Conservation (phyloP, 2,329 filamentous ascomycete genomes). For the Stemphylium vesicarium region DNA sequence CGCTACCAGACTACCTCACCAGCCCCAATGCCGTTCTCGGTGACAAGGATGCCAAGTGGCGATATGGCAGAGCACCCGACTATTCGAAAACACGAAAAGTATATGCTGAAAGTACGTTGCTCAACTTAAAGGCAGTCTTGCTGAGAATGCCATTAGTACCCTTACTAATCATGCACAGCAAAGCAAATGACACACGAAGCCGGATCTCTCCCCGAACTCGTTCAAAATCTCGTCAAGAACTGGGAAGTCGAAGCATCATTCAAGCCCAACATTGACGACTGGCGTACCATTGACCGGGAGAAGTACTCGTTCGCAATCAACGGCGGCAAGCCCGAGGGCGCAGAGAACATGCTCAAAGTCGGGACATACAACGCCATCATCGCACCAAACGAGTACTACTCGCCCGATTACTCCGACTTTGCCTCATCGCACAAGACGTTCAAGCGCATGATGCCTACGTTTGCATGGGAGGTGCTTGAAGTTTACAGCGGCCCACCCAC, state of each 20-base stretch:
- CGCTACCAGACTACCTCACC: conserved; percentile 64
- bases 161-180: conserved; percentile 50
- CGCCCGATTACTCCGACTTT: conserved; percentile 66
- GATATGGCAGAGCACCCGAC: conserved; percentile 66
- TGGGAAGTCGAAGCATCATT: conserved; percentile 76
- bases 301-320: conserved; percentile 71
- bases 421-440: conserved; percentile 71
- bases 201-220: conserved; percentile 64
- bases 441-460: conserved; percentile 75
- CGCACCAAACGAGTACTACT: conserved; percentile 68
- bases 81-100: conserved; percentile 68
- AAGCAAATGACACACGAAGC: conserved; percentile 63
- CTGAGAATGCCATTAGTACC: background rate
- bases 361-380: conserved; percentile 75
- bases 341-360: conserved; percentile 69
- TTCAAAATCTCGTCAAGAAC: conserved; percentile 75
- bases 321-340: conserved; percentile 62
- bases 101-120: conserved; percentile 62
- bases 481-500: conserved; percentile 69
- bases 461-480: conserved; percentile 74
- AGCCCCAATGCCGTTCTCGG: conserved; percentile 65
- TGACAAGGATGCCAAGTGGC: conserved; percentile 62
- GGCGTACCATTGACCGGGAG: conserved; percentile 67
- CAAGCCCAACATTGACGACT: conserved; percentile 66
- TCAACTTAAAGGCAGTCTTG: background rate